Base-by-base conservation (phyloP, 2,329 filamentous ascomycete genomes). In the Colletotrichum gloeosporioides region DNA sequence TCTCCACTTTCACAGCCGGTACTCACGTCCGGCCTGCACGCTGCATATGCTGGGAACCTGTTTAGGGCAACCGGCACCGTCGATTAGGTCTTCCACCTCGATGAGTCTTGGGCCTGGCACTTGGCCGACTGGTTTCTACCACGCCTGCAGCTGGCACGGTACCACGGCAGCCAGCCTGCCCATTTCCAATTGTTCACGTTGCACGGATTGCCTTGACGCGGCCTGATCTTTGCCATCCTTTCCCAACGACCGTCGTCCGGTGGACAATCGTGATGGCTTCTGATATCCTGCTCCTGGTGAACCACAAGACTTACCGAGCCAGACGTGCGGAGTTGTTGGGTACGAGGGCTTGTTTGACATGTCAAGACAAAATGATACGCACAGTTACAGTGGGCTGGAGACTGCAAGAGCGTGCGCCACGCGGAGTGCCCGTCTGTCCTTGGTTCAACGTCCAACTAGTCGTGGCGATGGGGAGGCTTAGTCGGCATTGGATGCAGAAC, bases 31-130 rank as follows among this genome's bases (percentile, higher is more conserved):
- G 71, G 74, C 57, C 39, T 62, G 34, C 25, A 59, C 65, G 49
- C 18, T 76, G 70, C 70, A 73, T 76, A 69, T 76, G 71, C 74
- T 74, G 27, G 64, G 74, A 74, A 69, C 74, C 59, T 65, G 74
- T 76, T 76, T 76, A 73, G 70, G 74, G 64, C 64, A 73, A 69
- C 32, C 71, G 44, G 39, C 70, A 53, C 44, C 44, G 64, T 69
- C 59, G 64, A 76, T 73, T 73, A 44, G 57, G 59, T 55, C 27
- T 13, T 69, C 22, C 25, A 31, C 22, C 44, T 53, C 16, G 29
- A 53, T 63, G 34, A 64, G 69, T 44, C 69, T 66, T 22, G 44
- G 16, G 64, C 34, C 64, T 66, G 63, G 36, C 36, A 53, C 44
- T 22, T 22, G n/a, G 44, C 44, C 44, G n/a, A 22, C 44, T 53